phyloP scores from a whole-genome alignment of 1,139 yeast genomes.

The Pichia sp. region DNA sequence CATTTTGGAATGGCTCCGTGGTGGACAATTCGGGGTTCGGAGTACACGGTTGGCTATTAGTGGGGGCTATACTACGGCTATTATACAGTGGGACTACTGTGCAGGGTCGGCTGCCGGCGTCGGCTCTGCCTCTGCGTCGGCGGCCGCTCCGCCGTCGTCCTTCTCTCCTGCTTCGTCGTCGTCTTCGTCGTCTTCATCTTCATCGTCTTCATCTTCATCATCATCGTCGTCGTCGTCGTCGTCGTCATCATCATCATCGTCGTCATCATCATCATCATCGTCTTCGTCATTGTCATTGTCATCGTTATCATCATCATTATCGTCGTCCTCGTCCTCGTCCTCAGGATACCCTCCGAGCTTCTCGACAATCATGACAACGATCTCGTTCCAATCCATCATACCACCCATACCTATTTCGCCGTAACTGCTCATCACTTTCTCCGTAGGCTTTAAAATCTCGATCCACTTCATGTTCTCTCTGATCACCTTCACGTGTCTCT shows the following conservation, averaged over 20 bases:
- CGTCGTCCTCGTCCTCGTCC: slow-evolving; percentile 45
- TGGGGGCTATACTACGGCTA: too few species aligned
- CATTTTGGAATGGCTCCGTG: too few species aligned
- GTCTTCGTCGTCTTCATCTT: slow-evolving; percentile 12
- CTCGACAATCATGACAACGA: slow-evolving; percentile 79
- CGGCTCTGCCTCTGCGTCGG: neutral
- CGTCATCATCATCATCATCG: slow-evolving; percentile 45
- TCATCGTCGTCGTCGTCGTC: slow-evolving; percentile 44
- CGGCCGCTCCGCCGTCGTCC: neutral
- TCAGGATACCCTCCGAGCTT: slow-evolving; percentile 90
- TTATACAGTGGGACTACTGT: too few species aligned
- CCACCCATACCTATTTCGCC: slow-evolving; percentile 98
- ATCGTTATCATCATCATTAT: slow-evolving; percentile 43
- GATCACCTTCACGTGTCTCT: slow-evolving; percentile 70
- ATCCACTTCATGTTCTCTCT: slow-evolving; percentile 92
- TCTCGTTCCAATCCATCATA: slow-evolving; percentile 89
- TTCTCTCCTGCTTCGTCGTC: neutral
- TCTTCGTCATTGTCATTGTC: slow-evolving; percentile 46
- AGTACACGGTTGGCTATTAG: too few species aligned
- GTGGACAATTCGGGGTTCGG: too few species aligned
- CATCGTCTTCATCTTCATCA: slow-evolving; percentile 37
- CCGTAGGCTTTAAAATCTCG: slow-evolving; percentile 85
- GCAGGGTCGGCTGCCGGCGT: too few species aligned
- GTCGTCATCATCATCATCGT: slow-evolving; percentile 37
- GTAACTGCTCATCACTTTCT: slow-evolving; percentile 87